A percentile compares a stretch with the other conserved stretches of the same genome.
Conservation (phyloP, 2,329 filamentous ascomycete genomes). For the Trichocomaceae sp. region DNA sequence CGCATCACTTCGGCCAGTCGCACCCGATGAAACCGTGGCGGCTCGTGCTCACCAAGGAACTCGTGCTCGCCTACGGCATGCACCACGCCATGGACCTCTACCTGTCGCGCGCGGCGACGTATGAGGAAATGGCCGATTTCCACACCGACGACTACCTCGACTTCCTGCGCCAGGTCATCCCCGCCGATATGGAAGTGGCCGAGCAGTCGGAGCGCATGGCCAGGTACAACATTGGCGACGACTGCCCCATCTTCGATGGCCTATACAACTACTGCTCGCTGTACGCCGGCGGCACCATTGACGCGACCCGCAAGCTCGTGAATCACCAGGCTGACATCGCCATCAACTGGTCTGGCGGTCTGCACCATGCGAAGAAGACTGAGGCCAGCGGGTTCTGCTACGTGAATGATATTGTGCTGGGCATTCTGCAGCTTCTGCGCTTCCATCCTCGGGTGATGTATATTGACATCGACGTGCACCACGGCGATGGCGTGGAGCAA, state of each 20-base stretch:
- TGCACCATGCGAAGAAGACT: constrained; percentile 92
- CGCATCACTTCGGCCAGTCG: constrained; percentile 91
- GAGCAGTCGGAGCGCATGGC: constrained; percentile 51
- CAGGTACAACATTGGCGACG: constrained; percentile 82
- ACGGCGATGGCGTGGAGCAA: constrained; percentile 85
- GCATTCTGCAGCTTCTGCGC: constrained; percentile 79
- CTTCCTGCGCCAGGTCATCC: constrained; percentile 68
- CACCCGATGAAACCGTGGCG: constrained; percentile 99
- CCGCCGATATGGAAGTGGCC: constrained; percentile 60
- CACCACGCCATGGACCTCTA: constrained; percentile 96
- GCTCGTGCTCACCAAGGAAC: constrained; percentile 85
- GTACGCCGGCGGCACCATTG: constrained; percentile 83
- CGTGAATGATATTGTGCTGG: constrained; percentile 96
- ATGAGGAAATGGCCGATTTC: constrained; percentile 79
- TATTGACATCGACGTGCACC: constrained; percentile 90
- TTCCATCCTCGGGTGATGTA: constrained; percentile 81
- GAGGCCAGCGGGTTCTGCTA: constrained; percentile 97
- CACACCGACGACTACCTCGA: constrained; percentile 87
- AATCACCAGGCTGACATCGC: constrained; percentile 87
- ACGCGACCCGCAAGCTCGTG: constrained; percentile 83
- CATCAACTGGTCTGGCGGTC: constrained; percentile 92
- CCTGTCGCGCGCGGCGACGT: constrained; percentile 72
- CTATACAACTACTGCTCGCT: constrained; percentile 92
- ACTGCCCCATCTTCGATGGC: constrained; percentile 94
- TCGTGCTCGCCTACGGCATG: constrained; percentile 92